Evolutionary conservation across 139 green algal species (phyloP).

Genomic region (Mesotaenium endlicherianum): DNA sequence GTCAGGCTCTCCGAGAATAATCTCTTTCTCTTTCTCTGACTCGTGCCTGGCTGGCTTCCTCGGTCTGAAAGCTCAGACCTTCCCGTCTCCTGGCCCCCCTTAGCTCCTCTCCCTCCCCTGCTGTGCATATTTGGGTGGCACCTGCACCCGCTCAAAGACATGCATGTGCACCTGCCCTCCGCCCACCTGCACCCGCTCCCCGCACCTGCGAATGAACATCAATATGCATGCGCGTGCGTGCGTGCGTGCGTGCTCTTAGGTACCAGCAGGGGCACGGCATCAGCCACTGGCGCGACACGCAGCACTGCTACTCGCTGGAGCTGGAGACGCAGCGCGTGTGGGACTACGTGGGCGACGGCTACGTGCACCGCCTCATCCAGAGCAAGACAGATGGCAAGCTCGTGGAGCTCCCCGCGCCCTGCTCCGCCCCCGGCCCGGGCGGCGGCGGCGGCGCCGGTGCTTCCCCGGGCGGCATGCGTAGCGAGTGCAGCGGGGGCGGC

Average conservation of each 20-base stretch:
- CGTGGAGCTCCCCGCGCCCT: conserved; percentile 80
- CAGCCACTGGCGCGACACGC: conserved; percentile 77
- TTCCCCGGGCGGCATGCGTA: not conserved
- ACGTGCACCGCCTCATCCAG: conserved; percentile 94
- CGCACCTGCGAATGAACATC: not conserved
- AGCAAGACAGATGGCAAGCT: conserved; percentile 89
- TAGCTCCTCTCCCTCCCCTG: too few species aligned
- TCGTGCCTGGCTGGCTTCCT: too few species aligned
- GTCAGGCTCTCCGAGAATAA: too few species aligned
- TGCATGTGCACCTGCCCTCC: not conserved
- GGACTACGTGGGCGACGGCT: conserved; percentile 94
- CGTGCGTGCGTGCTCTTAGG: too few species aligned
- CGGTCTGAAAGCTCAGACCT: too few species aligned
- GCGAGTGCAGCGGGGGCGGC: not conserved
- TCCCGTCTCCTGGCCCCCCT: too few species aligned
- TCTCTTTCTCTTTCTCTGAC: too few species aligned
- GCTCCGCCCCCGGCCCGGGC: not conserved
- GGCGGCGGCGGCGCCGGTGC: not conserved
- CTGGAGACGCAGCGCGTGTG: conserved; percentile 89
- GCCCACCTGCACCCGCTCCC: not conserved
- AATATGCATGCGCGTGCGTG: too few species aligned
- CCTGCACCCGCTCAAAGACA: not conserved
- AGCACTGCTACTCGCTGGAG: conserved; percentile 88
- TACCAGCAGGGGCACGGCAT: conserved; percentile 80
- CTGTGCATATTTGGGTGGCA: not conserved